Base-by-base conservation (phyloP, 768 basidiomycete genomes). In the Lentinula raphanica region DNA sequence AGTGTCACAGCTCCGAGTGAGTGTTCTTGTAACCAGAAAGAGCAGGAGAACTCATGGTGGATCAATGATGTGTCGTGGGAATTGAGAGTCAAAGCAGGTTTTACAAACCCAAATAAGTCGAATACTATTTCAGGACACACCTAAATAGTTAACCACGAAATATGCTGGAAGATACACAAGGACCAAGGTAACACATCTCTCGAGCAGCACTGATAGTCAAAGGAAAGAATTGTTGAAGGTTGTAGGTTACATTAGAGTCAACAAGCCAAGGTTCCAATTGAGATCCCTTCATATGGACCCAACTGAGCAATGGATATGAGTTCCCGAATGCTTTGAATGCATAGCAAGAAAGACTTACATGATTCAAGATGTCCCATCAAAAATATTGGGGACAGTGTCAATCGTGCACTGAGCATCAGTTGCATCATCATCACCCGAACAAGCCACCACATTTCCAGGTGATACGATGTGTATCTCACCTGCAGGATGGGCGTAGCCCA, bases 401-500 rank as follows among this genome's bases (percentile, higher is more conserved):
- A 82, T 79, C 31, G 78, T 78, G 68, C 87, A 88, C 56, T 80
- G 71, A 12, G 72, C 21, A 56, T 83, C 81, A 13, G 73, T 77
- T 5, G 74, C 74, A 60, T 88, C 79, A 64, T 88, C 86, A 56
- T 83, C 55, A 72, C 75, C 75, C 35, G 75, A 64, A 58, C 76
- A 78, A 32, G 71, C 64, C n/a, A 75, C 70, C 3, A 68, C 76
- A 13, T 64, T 62, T 28, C 61, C 73, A 2, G 71, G 67, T 15
- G 74, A 67, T 54, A 81, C 54, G 44, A 86, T 80, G 60, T 84
- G 82, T 13, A 83, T 67, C 64, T 85, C 83, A 19, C 82, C 82
- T 32, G 74, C 68, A 1, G 79, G 77, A 53, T 83, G 82, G 38
- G 68, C 60, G 68, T 77, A 87, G 50, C 79, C 80, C 59, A 84